Conservation (phyloP, 2,329 filamentous ascomycete species). For the Colletotrichum musicola region DNA sequence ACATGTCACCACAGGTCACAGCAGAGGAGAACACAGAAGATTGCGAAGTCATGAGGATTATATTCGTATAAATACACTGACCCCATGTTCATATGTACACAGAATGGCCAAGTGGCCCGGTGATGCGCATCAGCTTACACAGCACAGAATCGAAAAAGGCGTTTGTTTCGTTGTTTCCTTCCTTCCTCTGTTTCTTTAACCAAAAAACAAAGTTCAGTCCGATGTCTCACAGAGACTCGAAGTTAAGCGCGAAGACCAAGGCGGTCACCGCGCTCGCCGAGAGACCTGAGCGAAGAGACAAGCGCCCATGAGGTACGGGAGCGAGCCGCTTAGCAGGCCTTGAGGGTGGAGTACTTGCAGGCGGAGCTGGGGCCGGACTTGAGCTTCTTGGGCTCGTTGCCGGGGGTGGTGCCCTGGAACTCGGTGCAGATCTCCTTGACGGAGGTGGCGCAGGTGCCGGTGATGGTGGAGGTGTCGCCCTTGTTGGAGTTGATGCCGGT, state of each 20-base stretch:
- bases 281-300: neutral
- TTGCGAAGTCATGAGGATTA: conserved; percentile 29
- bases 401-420: conserved; percentile 39
- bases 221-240: conserved; percentile 21
- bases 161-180: conserved; percentile 11
- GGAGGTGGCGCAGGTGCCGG: conserved; percentile 38
- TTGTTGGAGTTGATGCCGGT: conserved; percentile 41
- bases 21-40: neutral
- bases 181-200: conserved; percentile 25
- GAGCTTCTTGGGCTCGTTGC: conserved; percentile 40
- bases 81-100: conserved; percentile 36
- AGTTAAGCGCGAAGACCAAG: neutral
- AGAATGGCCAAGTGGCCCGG: conserved; percentile 31
- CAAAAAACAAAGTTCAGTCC: conserved; percentile 26
- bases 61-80: conserved; percentile 33
- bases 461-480: conserved; percentile 39
- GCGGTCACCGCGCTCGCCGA: neutral
- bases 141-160: conserved; percentile 30
- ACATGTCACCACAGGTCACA: no score
- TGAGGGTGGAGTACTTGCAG: conserved; percentile 37
- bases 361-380: neutral
- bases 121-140: conserved; percentile 35
- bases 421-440: conserved; percentile 40
- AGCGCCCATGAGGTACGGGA: neutral
- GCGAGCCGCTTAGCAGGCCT: conserved; percentile 38